phyloP scores from a whole-genome alignment of 164 flowering plant genomes.

The Cinnamomum micranthum region DNA sequence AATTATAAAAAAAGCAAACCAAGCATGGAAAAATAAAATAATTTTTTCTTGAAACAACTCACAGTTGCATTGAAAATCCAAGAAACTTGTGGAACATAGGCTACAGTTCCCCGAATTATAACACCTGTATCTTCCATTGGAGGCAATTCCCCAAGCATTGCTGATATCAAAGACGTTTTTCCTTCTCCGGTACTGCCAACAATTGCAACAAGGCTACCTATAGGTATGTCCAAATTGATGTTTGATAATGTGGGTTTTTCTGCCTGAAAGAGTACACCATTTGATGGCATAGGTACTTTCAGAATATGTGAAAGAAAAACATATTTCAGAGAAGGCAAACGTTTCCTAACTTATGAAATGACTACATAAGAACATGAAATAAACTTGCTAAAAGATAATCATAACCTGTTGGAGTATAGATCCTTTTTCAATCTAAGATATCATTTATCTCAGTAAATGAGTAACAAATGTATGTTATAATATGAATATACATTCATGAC shows the following conservation, averaged over 20 bases:
- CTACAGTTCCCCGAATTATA: conserved; percentile 77
- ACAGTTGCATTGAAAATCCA: conserved; percentile 99
- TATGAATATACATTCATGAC: too few species aligned
- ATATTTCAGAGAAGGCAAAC: conserved; percentile 1
- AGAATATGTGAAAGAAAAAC: conserved; percentile 4
- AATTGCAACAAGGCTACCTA: conserved; percentile 86
- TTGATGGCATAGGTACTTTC: neutral
- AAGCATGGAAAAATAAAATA: neutral
- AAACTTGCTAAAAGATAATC: neutral
- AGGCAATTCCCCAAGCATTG: conserved; percentile 98
- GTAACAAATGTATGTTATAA: too few species aligned
- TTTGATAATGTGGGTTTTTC: conserved; percentile 79
- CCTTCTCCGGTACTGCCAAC: conserved; percentile 99
- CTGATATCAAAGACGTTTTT: conserved; percentile 95
- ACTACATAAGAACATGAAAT: neutral
- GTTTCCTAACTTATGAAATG: neutral
- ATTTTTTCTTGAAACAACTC: conserved; percentile 20
- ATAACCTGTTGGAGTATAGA: neutral
- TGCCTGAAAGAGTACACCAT: conserved; percentile 39
- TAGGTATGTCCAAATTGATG: conserved; percentile 81
- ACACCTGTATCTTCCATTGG: conserved; percentile 54
- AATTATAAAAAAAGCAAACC: neutral
- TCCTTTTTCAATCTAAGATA: neutral
- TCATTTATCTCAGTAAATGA: neutral
- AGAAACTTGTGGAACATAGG: conserved; percentile 96